Evolutionary conservation across 148 eudicot species (phyloP), one percentile per base, ranked within the genome.

Genomic region (Polygonum aviculare): DNA sequence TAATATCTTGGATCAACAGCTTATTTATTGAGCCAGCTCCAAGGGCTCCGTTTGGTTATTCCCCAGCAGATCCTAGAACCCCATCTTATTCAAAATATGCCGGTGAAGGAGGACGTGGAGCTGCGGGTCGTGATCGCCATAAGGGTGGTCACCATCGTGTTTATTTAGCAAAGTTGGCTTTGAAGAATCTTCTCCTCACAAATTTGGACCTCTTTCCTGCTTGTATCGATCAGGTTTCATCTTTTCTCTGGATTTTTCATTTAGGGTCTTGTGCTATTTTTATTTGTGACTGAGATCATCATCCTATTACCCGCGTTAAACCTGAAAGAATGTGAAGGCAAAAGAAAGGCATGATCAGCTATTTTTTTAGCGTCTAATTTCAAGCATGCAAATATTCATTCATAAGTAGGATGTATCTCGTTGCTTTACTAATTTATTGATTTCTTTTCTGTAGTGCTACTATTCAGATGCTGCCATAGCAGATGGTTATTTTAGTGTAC

Each of bases 31-130:
- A 95, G 84, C 97, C 99, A 59, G 91, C 99, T 59, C 88, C 99
- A n/a, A 91, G 97, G 90, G 97, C 94, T 47, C 94, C 97, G 2
- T 93, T 95, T 85, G 98, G 98, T 50, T 84, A 89, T 83, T 95
- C 99, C 18, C 99, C 99, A n/a, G 99, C 91, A 19, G 99, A 95
- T 91, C 99, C 99, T 73, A 91, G 99, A 85, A 95, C 99, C 35
- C 99, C 99, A 73, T 95, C 99, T 55, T 89, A 93, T 79, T 82
- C 99, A 55, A 95, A 91, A 79, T 86, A 82, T 79, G 67, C 91
- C 36, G 94, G 88, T 78, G 99, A 95, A 76, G 90, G 90, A 76
- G 91, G 84, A 40, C 93, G 99, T 77, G 97, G 93, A 80, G 85
- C 86, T 77, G 69, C 90, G 48, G 90, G 92, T 41, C 99, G 97